Conservation (phyloP, 352 stramenopile species). For the Globisporangium rhizosaccharum region DNA sequence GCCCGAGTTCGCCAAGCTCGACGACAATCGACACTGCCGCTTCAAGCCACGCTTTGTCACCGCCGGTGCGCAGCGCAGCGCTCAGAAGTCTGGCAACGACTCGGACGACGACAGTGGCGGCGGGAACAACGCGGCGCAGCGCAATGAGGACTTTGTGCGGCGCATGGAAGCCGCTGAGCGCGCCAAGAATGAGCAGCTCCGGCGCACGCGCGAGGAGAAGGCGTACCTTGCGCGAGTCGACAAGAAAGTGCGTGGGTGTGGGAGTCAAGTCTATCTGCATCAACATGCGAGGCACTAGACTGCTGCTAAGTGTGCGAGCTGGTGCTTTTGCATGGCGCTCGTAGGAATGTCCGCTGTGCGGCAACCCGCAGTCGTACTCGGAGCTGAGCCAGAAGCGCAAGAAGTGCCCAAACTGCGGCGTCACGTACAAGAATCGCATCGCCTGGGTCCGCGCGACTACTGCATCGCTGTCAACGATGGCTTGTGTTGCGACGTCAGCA, state of each 20-base stretch:
- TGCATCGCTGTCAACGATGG: neutral
- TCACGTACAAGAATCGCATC: constrained; percentile 58
- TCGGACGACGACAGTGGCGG: constrained; percentile 39
- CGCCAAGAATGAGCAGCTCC: constrained; percentile 47
- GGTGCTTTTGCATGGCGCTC: neutral
- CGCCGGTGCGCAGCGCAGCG: constrained; percentile 17
- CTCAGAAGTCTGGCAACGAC: constrained; percentile 14
- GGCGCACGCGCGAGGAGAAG: constrained; percentile 51
- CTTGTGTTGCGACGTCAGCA: no score
- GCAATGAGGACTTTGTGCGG: constrained; percentile 58
- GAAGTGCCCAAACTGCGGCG: constrained; percentile 72
- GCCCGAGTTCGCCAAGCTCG: constrained; percentile 42
- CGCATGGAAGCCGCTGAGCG: constrained; percentile 70
- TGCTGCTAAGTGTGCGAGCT: neutral
- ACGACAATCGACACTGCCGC: constrained; percentile 50
- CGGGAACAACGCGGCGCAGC: constrained; percentile 15
- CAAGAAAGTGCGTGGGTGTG: constrained; percentile 49
- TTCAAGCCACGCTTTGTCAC: constrained; percentile 33
- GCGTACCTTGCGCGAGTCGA: constrained; percentile 52
- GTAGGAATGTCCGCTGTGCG: constrained; percentile 60
- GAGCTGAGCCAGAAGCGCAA: constrained; percentile 78
- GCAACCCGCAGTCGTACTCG: constrained; percentile 67
- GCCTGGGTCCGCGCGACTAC: constrained; percentile 37
- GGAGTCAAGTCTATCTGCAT: neutral
- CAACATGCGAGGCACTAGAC: neutral